Percentiles rank a stretch among this genome's conserved stretches.
phyloP scores from a whole-genome alignment of 1,284 basidiomycete genomes.

The Takashimella tepidaria region DNA sequence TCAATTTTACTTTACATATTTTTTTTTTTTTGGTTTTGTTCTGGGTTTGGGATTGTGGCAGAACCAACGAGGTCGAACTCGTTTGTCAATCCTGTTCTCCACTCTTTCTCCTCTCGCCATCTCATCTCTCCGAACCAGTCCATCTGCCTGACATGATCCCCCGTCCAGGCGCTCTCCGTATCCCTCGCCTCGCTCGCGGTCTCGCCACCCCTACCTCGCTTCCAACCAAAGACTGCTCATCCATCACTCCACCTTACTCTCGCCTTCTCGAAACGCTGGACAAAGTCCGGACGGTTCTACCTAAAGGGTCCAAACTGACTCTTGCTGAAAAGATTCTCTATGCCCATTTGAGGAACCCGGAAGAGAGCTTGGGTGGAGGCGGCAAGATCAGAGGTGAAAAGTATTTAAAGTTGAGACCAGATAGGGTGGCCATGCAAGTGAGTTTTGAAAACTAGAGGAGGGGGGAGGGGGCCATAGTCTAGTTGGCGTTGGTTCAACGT shows the following conservation, averaged over 20 bases:
- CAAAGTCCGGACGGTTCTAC: constrained; percentile 66
- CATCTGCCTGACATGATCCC: background rate
- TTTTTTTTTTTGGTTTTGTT: too few species aligned
- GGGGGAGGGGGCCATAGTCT: too few species aligned
- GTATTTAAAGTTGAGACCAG: constrained; percentile 85
- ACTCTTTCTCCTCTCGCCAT: constrained; percentile 1
- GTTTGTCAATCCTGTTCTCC: background rate
- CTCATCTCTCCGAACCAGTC: background rate
- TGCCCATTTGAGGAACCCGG: constrained; percentile 80
- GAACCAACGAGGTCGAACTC: constrained; percentile 6
- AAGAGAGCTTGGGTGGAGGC: constrained; percentile 60
- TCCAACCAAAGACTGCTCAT: constrained; percentile 51
- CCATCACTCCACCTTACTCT: constrained; percentile 85
- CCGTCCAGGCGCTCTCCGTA: background rate
- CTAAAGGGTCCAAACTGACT: constrained; percentile 58
- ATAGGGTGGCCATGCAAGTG: constrained; percentile 93
- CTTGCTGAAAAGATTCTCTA: constrained; percentile 98
- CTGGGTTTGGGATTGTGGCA: too few species aligned
- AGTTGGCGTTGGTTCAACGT: too few species aligned
- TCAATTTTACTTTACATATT: too few species aligned
- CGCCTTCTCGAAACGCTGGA: constrained; percentile 69
- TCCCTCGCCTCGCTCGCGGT: constrained; percentile 13
- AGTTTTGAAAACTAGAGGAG: constrained; percentile 12
- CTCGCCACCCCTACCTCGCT: constrained; percentile 43
- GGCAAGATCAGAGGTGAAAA: constrained; percentile 73